phyloP scores from a whole-genome alignment of 495 filamentous ascomycete genomes.

The Chaetomidium leptoderma region DNA sequence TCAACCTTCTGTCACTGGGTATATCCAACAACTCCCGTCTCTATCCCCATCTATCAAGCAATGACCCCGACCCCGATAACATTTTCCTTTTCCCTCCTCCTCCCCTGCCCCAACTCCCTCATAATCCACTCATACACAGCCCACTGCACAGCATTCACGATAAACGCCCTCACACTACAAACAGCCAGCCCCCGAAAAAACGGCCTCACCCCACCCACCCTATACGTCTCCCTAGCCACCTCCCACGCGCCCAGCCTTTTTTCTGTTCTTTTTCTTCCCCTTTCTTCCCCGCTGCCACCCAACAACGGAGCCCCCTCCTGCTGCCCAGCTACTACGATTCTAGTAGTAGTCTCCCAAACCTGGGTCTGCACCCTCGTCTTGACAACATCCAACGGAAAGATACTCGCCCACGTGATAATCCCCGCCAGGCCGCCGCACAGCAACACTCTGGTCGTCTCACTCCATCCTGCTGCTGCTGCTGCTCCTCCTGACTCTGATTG shows the following conservation, averaged over 20 bases:
- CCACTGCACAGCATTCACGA: conserved; percentile 83
- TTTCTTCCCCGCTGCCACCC: conserved; percentile 15
- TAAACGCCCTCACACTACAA: conserved; percentile 77
- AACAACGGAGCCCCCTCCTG: conserved; percentile 35
- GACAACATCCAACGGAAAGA: conserved; percentile 84
- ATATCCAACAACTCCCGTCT: neutral
- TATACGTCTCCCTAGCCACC: conserved; percentile 60
- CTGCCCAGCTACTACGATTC: conserved; percentile 7
- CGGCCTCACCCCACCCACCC: conserved; percentile 55
- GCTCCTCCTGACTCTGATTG: neutral
- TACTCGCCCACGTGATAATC: conserved; percentile 75
- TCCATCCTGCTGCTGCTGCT: neutral
- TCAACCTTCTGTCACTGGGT: no score
- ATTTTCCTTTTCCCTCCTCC: neutral
- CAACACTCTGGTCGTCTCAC: conserved; percentile 58
- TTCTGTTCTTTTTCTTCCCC: no score
- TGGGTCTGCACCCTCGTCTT: conserved; percentile 84
- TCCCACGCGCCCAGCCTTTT: conserved; percentile 50
- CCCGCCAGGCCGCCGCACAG: conserved; percentile 83
- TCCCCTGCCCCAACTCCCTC: conserved; percentile 43
- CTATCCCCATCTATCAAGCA: neutral
- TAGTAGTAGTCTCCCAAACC: neutral
- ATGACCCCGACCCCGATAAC: neutral
- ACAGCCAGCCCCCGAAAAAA: conserved; percentile 77
- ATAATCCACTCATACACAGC: conserved; percentile 83